Percentiles rank a stretch among this genome's conserved stretches.
Evolutionary conservation across 2,329 filamentous ascomycete species (phyloP).

Genomic region (Xylariaceae sp.): DNA sequence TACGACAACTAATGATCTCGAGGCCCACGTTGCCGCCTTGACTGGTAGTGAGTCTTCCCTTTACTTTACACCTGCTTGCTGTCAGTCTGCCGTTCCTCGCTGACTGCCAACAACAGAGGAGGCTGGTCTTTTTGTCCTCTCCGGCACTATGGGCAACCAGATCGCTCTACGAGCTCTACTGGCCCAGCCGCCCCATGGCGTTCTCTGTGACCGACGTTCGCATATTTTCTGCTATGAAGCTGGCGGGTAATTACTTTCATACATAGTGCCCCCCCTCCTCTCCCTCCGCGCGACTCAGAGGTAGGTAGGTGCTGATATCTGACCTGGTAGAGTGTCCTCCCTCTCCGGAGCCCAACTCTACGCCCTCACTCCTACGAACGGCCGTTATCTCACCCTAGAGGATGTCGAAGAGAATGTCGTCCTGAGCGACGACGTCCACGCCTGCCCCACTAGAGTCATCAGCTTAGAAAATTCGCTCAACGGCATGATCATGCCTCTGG

Average conservation of each 20-base stretch:
- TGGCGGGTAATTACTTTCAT: conserved; percentile 34
- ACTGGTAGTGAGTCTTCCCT: too few relatives aligned
- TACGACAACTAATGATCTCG: conserved; percentile 62
- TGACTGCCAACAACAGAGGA: conserved; percentile 67
- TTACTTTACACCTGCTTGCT: too few relatives aligned
- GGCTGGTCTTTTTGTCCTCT: conserved; percentile 66
- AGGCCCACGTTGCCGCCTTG: too few relatives aligned
- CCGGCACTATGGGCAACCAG: conserved; percentile 81
- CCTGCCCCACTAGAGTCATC: conserved; percentile 38
- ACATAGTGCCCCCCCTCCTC: background rate
- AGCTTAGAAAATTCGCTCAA: conserved; percentile 40
- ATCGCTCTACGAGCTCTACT: conserved; percentile 69
- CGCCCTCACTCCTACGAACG: conserved; percentile 36
- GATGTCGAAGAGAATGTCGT: conserved; percentile 34
- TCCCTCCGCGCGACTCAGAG: background rate
- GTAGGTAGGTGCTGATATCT: conserved; percentile 7
- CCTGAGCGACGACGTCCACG: conserved; percentile 40
- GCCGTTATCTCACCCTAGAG: conserved; percentile 40
- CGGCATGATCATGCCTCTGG: conserved; percentile 34
- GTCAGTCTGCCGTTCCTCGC: too few relatives aligned
- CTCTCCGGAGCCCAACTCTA: conserved; percentile 63
- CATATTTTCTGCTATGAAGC: conserved; percentile 63
- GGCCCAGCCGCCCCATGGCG: conserved; percentile 63
- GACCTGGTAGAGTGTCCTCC: conserved; percentile 43
- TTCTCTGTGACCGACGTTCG: conserved; percentile 64